phyloP scores from a whole-genome alignment of 75 land plant genomes.

The Cunninghamia lanceolata region DNA sequence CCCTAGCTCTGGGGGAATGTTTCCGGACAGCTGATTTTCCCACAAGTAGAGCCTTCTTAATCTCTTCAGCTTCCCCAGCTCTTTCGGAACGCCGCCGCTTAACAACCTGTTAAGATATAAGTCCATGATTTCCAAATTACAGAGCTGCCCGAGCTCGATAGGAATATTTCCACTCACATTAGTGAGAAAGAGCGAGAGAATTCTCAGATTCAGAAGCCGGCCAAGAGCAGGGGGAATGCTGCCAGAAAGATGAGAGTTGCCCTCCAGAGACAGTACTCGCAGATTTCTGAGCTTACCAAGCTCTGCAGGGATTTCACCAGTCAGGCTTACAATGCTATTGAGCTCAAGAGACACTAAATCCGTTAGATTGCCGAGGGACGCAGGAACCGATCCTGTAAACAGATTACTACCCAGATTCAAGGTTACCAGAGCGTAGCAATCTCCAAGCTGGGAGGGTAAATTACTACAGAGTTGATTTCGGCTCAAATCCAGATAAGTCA shows the following conservation, averaged over 20 bases:
- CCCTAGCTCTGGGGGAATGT: slow-evolving; percentile 36
- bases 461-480: slow-evolving; percentile 14
- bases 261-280: not conserved
- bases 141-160: slow-evolving; percentile 22
- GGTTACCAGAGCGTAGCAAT: not conserved
- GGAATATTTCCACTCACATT: slow-evolving; percentile 39
- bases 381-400: slow-evolving; percentile 12
- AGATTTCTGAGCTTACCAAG: not conserved
- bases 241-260: slow-evolving; percentile 18
- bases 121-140: slow-evolving; percentile 24
- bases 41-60: slow-evolving; percentile 19
- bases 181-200: slow-evolving; percentile 37
- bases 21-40: slow-evolving; percentile 37
- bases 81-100: slow-evolving; percentile 29
- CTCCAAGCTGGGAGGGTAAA: not conserved
- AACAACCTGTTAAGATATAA: slow-evolving; percentile 23
- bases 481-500: slow-evolving; percentile 13
- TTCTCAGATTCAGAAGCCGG: slow-evolving; percentile 13
- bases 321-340: not conserved
- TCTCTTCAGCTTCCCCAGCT: slow-evolving; percentile 24
- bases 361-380: slow-evolving; percentile 5
- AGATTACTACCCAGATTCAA: not conserved
- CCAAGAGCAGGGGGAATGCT: slow-evolving; percentile 42
- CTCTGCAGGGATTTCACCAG: not conserved
- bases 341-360: slow-evolving; percentile 16